A percentile compares a stretch with the other conserved stretches of the same genome.
These are phyloP conservation scores for Phytophthora multivora DNA, from an alignment of 352 stramenopile species.

Conservation along the genomic window DNA sequence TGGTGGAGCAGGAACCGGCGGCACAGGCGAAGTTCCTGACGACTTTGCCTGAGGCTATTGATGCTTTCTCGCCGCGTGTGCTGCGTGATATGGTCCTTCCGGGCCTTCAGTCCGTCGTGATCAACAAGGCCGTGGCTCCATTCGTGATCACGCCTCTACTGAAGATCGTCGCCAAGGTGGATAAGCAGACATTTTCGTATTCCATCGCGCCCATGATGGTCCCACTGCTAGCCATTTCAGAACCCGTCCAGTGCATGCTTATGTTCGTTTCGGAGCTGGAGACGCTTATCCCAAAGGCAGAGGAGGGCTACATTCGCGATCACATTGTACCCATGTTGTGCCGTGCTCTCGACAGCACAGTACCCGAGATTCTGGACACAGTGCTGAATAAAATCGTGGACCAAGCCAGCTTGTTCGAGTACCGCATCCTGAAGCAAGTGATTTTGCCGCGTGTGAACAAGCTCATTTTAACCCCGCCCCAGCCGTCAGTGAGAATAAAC, in stretches of 20 bases:
- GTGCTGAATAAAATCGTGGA: constrained; percentile 90
- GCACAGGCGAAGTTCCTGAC: constrained; percentile 85
- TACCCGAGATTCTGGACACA: constrained; percentile 87
- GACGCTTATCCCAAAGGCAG: constrained; percentile 80
- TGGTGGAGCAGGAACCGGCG: constrained; percentile 84
- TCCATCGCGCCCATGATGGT: constrained; percentile 86
- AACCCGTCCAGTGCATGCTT: constrained; percentile 90
- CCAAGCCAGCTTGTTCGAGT: constrained; percentile 87
- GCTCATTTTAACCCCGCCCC: constrained; percentile 81
- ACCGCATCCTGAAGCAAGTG: constrained; percentile 88
- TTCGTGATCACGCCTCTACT: constrained; percentile 89
- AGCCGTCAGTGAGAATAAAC: constrained; percentile 87
- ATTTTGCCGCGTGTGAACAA: constrained; percentile 88
- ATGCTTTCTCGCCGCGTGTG: constrained; percentile 77
- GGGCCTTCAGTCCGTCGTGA: constrained; percentile 75
- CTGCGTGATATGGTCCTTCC: constrained; percentile 88
- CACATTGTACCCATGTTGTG: constrained; percentile 90
- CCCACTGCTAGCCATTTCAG: constrained; percentile 76
- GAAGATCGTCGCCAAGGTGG: constrained; percentile 88
- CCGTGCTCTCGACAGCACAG: constrained; percentile 79
- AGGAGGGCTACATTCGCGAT: constrained; percentile 89
- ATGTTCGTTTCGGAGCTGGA: constrained; percentile 90
- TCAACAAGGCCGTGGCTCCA: constrained; percentile 86
- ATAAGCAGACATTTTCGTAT: constrained; percentile 84
- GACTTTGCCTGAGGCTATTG: constrained; percentile 69